Evolutionary conservation across 345 rosid genomes (phyloP), one percentile per base, ranked within the genome.

Genomic region (Streptanthus diversifolius): DNA sequence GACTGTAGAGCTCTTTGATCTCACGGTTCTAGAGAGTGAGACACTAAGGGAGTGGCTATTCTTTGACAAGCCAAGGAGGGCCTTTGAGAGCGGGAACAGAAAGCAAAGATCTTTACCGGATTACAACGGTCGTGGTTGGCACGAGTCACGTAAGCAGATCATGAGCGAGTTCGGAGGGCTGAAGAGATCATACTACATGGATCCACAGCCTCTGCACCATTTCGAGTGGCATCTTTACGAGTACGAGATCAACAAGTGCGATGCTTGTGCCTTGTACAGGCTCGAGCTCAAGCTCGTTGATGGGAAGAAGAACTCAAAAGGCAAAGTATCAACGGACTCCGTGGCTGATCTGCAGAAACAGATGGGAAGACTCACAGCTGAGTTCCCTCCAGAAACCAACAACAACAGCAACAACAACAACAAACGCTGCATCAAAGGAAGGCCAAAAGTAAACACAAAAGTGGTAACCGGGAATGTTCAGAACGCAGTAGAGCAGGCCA

Each of bases 91-190:
- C 53, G 97, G 98, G 69, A 92, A 90, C 79, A 87, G 99, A 75
- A 95, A 95, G 91, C 98, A 95, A 79, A 88, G 99, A 71, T 91
- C 99, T 54, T 74, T 90, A 74, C 98, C 99, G n/a, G 98, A 95
- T 76, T 92, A 95, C 82, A 83, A 85, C 13, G 98, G 98, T 3
- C 93, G 99, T 33, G 99, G 99, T 24, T 95, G 98, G 98, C 99
- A 95, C 45, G 99, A 95, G 83, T 95, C 99, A 10, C 85, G 98
- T 78, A 90, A 95, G 79, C 98, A 92, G 83, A 85, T 92, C 78
- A 91, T 95, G 99, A 87, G 79, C 72, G 99, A 95, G 74, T 87
- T 78, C 72, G 90, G 88, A 21, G 99, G 97, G 64, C 83, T 91
- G 68, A 95, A 95, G 83, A 87, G 99, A 81, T 95, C 99, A 9